Conservation (phyloP, 495 filamentous ascomycete species). For the Hypoxylon lenormandii region DNA sequence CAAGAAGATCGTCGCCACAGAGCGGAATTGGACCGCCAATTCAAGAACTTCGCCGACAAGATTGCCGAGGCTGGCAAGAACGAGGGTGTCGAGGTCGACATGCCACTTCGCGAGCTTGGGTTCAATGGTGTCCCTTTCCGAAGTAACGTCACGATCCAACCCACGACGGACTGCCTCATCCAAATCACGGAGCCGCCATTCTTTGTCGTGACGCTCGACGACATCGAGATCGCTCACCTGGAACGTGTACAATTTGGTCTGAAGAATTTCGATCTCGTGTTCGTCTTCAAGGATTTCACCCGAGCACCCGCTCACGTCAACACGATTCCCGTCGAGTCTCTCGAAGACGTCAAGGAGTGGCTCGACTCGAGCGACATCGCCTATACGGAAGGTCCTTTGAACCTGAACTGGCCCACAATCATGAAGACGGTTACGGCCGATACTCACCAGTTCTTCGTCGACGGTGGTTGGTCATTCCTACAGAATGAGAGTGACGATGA, state of each 20-base stretch:
- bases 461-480: conserved; percentile 96
- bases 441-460: conserved; percentile 91
- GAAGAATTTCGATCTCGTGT: conserved; percentile 98
- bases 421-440: conserved; percentile 98
- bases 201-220: conserved; percentile 90
- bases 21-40: conserved; percentile 91
- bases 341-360: conserved; percentile 98
- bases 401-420: conserved; percentile 97
- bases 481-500: conserved; percentile 88
- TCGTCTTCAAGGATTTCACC: conserved; percentile 96
- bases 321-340: conserved; percentile 93
- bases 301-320: conserved; percentile 91
- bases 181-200: conserved; percentile 98
- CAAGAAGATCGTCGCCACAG: conserved; percentile 94
- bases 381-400: conserved; percentile 93
- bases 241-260: conserved; percentile 98
- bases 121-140: conserved; percentile 97
- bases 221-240: conserved; percentile 95
- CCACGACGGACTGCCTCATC: conserved; percentile 97
- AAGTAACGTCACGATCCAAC: conserved; percentile 92
- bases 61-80: conserved; percentile 91
- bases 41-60: conserved; percentile 97
- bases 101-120: conserved; percentile 94
- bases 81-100: conserved; percentile 86
- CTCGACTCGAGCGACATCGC: conserved; percentile 93